Evolutionary conservation across 345 rosid species (phyloP), one percentile per base, ranked within the genome.

Genomic region (Lepidium africanum): DNA sequence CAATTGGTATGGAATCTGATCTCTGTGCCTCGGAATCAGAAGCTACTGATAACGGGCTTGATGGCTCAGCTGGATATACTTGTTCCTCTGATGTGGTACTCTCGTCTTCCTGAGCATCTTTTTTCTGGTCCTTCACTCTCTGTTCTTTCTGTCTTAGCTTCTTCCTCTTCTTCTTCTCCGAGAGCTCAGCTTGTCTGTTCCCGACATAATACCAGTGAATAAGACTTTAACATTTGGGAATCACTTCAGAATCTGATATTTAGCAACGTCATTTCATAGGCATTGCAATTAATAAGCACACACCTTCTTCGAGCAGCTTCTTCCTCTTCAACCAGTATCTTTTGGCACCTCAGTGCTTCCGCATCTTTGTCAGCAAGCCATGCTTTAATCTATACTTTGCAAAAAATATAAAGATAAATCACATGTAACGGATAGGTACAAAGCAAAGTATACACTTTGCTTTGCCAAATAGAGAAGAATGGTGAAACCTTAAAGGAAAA

Each of bases 341-440:
- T 86, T 83, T 95, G 96, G 80, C 91, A 89, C 79, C 96, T 83
- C 79, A 91, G 71, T 67, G 97, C 96, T 80, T 91, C 96, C 19
- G 93, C 96, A 71, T 91, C 99, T 83, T 87, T 86, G 79, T 91
- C 93, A 55, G 91, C 92, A 48, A 87, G 85, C 97, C 97, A 95
- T 30, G 86, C 96, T 74, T 86, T 82, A 25, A 91, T 80, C 99
- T 94, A 65, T 65, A 32, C 49, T 56, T 19, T 50, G 33, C 5
- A 30, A 67, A 65, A 67, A 51, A 47, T 16, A 33, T 9, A 47
- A 50, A 47, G 7, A 55, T 55, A 37, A 59, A 46, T 48, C 40
- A 55, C 23, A 61, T 37, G 25, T 17, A 61, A 46, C 4, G 0
- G 48, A 47, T 30, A 49, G 5, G 10, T 57, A 39, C 66, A 61